Evolutionary conservation across 805 yeast species (phyloP).

Genomic region (Starmerella stellata): DNA sequence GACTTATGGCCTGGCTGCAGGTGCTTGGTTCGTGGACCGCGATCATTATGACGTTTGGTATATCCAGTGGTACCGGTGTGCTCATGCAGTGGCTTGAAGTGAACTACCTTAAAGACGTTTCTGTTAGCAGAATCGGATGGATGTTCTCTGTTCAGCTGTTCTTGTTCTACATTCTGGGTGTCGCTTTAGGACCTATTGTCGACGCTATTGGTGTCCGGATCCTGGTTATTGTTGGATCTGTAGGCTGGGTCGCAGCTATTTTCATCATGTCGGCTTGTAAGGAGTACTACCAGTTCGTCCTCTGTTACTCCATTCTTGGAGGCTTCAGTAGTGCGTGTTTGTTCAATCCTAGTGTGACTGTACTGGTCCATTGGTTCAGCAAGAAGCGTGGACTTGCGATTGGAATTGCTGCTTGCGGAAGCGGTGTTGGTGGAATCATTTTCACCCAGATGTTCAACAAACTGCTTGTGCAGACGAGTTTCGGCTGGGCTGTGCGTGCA

Average conservation of each 20-base stretch:
- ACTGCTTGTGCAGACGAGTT: slow-evolving; percentile 34
- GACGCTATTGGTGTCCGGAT: slow-evolving; percentile 39
- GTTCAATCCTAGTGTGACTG: slow-evolving; percentile 38
- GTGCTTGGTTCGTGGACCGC: slow-evolving; percentile 43
- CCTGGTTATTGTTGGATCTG: slow-evolving; percentile 31
- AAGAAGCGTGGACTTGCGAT: slow-evolving; percentile 40
- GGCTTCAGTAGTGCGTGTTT: slow-evolving; percentile 30
- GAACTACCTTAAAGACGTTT: slow-evolving; percentile 27
- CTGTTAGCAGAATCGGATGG: slow-evolving; percentile 45
- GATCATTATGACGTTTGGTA: slow-evolving; percentile 40
- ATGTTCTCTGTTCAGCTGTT: slow-evolving; percentile 33
- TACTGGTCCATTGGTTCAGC: slow-evolving; percentile 44
- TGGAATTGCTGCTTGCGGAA: slow-evolving; percentile 48
- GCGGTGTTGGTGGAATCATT: slow-evolving; percentile 47
- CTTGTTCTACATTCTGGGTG: slow-evolving; percentile 28
- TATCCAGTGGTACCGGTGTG: slow-evolving; percentile 49
- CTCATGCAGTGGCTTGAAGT: slow-evolving; percentile 45
- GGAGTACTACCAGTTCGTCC: slow-evolving; percentile 39
- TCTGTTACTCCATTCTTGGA: slow-evolving; percentile 35
- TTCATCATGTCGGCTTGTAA: slow-evolving; percentile 35
- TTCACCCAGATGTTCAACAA: slow-evolving; percentile 37
- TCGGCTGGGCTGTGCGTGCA: slow-evolving; percentile 40
- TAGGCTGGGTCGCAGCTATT: slow-evolving; percentile 31
- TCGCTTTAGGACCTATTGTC: slow-evolving; percentile 35
- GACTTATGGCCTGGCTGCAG: slow-evolving; percentile 37